Percentiles rank a stretch among this genome's conserved stretches.
These are phyloP conservation scores for Penicillium roqueforti DNA, from an alignment of 495 filamentous ascomycete genomes.

Conservation along the genomic window DNA sequence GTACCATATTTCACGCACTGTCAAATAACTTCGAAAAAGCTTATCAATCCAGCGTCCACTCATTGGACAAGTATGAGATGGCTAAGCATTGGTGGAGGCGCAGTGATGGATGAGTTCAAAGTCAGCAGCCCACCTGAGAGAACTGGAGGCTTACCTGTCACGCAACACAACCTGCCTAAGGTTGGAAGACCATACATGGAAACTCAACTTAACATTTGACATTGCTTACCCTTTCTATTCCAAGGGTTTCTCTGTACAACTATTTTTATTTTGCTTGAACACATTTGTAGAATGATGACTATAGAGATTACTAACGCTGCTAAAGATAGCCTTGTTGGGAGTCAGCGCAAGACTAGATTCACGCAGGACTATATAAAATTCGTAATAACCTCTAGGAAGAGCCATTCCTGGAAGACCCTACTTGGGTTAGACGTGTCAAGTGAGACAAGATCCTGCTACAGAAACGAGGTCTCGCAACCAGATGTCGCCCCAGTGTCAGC, in stretches of 20 bases:
- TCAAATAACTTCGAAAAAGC: background rate
- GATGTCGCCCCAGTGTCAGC: background rate
- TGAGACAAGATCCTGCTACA: background rate
- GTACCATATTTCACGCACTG: constrained; percentile 18
- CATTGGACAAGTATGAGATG: background rate
- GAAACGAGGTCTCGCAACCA: background rate
- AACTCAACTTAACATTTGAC: too few species aligned
- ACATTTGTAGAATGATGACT: background rate
- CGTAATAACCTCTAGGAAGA: background rate
- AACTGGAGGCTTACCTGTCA: background rate
- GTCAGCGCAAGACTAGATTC: background rate
- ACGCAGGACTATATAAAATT: background rate
- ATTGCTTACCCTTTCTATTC: background rate
- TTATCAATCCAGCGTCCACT: background rate
- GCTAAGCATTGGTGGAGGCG: constrained; percentile 15
- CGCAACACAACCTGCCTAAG: too few species aligned
- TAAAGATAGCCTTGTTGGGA: background rate
- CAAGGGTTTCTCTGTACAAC: background rate
- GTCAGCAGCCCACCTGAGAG: too few species aligned
- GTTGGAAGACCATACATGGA: too few species aligned
- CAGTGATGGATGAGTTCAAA: background rate
- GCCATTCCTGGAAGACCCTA: background rate
- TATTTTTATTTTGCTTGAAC: background rate
- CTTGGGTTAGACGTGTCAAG: background rate
- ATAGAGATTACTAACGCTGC: background rate